Conservation (phyloP, 2,329 filamentous ascomycete species). For the Aspergillus udagawae region DNA sequence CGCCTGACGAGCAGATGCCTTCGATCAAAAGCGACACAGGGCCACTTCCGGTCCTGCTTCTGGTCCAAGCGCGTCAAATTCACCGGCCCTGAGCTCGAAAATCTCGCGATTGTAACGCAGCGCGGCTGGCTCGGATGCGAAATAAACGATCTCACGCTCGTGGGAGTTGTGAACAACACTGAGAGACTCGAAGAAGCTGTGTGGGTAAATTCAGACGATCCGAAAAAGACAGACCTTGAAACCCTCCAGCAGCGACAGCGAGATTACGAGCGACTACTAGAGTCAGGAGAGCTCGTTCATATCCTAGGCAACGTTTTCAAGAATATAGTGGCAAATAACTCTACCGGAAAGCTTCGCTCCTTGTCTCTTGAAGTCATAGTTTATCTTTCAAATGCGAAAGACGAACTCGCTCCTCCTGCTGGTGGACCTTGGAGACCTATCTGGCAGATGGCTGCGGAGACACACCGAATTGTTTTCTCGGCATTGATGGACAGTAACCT, state of each 20-base stretch:
- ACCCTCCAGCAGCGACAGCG: background rate
- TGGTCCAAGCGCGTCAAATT: background rate
- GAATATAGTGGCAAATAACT: slow-evolving; percentile 1
- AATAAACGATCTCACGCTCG: background rate
- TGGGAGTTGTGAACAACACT: slow-evolving; percentile 5
- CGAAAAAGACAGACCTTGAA: background rate
- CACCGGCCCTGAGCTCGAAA: background rate
- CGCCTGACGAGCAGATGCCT: background rate
- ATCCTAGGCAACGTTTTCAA: slow-evolving; percentile 1
- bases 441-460: slow-evolving; percentile 2
- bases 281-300: background rate
- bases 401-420: background rate
- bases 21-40: background rate
- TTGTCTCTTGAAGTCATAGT: slow-evolving; percentile 3
- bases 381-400: slow-evolving; percentile 1
- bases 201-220: background rate
- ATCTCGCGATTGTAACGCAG: slow-evolving; percentile 1
- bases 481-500: slow-evolving; percentile 1
- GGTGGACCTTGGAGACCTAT: slow-evolving; percentile 3
- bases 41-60: background rate
- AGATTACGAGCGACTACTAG: background rate
- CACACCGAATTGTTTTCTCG: background rate
- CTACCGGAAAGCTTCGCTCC: background rate
- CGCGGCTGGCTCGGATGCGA: slow-evolving; percentile 1
- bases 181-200: background rate